Conservation (phyloP, 768 basidiomycete species). For the Zangia roseola region DNA sequence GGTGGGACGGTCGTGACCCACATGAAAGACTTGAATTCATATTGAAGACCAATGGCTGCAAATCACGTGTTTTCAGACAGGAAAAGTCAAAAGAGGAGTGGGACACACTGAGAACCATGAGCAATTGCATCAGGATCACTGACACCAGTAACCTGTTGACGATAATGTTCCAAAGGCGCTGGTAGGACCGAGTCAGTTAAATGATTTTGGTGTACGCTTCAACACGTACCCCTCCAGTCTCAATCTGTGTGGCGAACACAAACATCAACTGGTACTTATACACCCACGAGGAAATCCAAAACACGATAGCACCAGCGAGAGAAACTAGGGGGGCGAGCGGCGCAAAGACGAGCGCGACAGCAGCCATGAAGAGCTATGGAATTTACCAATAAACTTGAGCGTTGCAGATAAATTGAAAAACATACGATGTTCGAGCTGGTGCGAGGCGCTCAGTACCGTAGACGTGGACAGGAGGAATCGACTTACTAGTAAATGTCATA, state of each 20-base stretch:
- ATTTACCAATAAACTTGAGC: constrained; percentile 6
- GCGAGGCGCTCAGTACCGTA: constrained; percentile 3
- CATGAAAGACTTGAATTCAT: constrained; percentile 65
- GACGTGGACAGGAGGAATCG: not conserved
- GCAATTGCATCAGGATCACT: constrained; percentile 80
- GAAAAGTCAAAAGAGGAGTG: not conserved
- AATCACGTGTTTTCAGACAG: not conserved
- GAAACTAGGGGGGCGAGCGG: constrained; percentile 91
- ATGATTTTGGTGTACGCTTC: not conserved
- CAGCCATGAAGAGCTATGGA: constrained; percentile 76
- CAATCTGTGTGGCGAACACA: constrained; percentile 83
- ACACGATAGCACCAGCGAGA: constrained; percentile 78
- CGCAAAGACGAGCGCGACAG: constrained; percentile 92
- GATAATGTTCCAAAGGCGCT: constrained; percentile 94
- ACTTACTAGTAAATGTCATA: constrained; percentile 83
- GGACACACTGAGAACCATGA: constrained; percentile 82
- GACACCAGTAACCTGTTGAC: constrained; percentile 83
- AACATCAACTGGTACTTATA: constrained; percentile 99
- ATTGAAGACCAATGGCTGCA: constrained; percentile 82
- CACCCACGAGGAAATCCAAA: constrained; percentile 84
- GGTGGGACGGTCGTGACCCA: constrained; percentile 89
- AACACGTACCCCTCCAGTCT: constrained; percentile 84
- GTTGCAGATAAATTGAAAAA: constrained; percentile 4
- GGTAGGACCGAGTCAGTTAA: constrained; percentile 4
- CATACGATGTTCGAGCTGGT: constrained; percentile 56